A percentile compares a stretch with the other conserved stretches of the same genome.
Evolutionary conservation across 495 filamentous ascomycete species (phyloP).

Genomic region (Aspergillus conjunctus): DNA sequence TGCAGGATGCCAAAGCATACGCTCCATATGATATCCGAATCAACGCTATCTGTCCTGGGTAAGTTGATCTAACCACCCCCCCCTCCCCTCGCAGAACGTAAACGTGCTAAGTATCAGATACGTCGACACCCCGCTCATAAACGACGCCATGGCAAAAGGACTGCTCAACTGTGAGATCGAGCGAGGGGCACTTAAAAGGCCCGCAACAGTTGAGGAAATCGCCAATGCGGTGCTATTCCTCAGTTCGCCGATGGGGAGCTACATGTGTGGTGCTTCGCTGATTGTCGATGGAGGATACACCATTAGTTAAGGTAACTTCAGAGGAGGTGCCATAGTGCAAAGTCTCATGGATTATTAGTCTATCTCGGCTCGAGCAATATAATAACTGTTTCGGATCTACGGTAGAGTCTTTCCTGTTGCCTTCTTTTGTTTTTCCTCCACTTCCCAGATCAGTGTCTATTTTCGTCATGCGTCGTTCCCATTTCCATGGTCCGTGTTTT

Average conservation of each 20-base stretch:
- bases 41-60: slow-evolving; percentile 54
- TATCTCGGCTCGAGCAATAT: not conserved
- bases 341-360: no score
- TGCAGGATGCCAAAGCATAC: slow-evolving; percentile 47
- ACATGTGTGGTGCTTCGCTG: slow-evolving; percentile 11
- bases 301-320: not conserved
- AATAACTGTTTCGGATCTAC: no score
- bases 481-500: not conserved
- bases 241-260: slow-evolving; percentile 10
- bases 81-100: not conserved
- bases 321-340: no score
- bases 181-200: not conserved
- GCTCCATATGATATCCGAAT: slow-evolving; percentile 49
- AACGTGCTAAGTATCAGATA: slow-evolving; percentile 4
- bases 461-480: no score
- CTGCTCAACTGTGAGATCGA: slow-evolving; percentile 18
- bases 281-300: slow-evolving; percentile 18
- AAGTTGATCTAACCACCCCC: slow-evolving; percentile 1
- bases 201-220: slow-evolving; percentile 8
- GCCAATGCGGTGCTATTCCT: slow-evolving; percentile 13
- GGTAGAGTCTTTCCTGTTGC: no score
- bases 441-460: not conserved
- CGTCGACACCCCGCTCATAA: slow-evolving; percentile 25
- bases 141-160: slow-evolving; percentile 9
- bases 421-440: not conserved